These are phyloP conservation scores for Filobasidium uniguttulatum DNA, from an alignment of 1,284 basidiomycete genomes.

Conservation along the genomic window DNA sequence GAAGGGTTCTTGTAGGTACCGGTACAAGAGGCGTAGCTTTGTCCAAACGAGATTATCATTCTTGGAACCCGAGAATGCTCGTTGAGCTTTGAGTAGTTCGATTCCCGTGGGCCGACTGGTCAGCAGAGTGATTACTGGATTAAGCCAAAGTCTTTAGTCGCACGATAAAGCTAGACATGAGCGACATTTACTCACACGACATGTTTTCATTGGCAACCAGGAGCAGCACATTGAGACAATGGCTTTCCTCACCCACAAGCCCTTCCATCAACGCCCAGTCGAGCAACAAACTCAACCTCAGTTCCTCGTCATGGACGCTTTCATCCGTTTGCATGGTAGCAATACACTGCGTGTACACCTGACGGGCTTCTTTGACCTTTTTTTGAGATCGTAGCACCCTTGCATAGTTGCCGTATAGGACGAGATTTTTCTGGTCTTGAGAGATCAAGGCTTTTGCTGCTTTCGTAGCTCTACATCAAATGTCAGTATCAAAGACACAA, in stretches of 20 bases:
- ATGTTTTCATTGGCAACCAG: constrained; percentile 1
- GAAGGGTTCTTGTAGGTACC: constrained; percentile 16
- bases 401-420: constrained; percentile 69
- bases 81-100: constrained; percentile 24
- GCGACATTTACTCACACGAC: background rate
- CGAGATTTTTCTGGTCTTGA: constrained; percentile 54
- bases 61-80: constrained; percentile 11
- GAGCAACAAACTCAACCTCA: constrained; percentile 51
- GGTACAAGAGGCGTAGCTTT: constrained; percentile 23
- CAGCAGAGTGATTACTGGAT: no score
- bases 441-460: constrained; percentile 6
- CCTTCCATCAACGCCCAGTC: constrained; percentile 85
- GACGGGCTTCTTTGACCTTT: constrained; percentile 58
- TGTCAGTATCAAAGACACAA: background rate
- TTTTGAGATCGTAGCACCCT: constrained; percentile 55
- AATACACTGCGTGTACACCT: constrained; percentile 55
- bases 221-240: constrained; percentile 3
- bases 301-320: background rate
- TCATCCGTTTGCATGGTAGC: no score
- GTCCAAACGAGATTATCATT: constrained; percentile 15
- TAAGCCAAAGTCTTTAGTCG: no score
- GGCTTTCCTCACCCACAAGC: background rate
- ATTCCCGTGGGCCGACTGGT: constrained; percentile 15
- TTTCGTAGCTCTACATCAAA: constrained; percentile 17
- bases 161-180: background rate